Evolutionary conservation across 352 stramenopile species (phyloP).

Genomic region (Paralagenidium karlingii): DNA sequence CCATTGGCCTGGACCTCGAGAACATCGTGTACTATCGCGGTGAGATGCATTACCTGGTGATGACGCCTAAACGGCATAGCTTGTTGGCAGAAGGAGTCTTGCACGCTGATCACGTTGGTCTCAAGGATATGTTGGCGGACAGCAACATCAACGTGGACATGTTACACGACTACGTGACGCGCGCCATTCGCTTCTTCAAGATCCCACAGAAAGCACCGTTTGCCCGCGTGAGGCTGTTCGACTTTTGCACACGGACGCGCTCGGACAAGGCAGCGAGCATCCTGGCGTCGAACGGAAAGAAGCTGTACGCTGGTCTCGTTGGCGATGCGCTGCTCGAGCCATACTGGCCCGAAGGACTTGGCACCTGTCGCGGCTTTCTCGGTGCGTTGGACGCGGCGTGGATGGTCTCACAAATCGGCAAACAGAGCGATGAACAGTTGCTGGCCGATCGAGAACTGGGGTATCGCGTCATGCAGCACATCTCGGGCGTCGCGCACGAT

Average conservation of each 20-base stretch:
- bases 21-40: conserved; percentile 81
- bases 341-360: conserved; percentile 77
- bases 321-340: conserved; percentile 73
- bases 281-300: conserved; percentile 46
- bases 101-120: conserved; percentile 51
- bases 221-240: conserved; percentile 58
- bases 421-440: conserved; percentile 55
- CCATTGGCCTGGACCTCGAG: conserved; percentile 64
- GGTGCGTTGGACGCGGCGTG: conserved; percentile 59
- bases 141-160: conserved; percentile 48
- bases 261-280: conserved; percentile 63
- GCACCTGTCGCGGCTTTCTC: conserved; percentile 73
- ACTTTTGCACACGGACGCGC: conserved; percentile 70
- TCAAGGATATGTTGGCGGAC: conserved; percentile 43
- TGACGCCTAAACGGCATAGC: conserved; percentile 69
- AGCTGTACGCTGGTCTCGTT: conserved; percentile 67
- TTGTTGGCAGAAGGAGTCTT: conserved; percentile 60
- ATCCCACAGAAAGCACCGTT: conserved; percentile 60
- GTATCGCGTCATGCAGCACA: conserved; percentile 63
- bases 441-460: conserved; percentile 63
- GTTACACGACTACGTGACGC: conserved; percentile 51
- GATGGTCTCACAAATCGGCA: conserved; percentile 64
- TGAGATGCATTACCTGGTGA: conserved; percentile 80
- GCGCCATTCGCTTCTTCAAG: conserved; percentile 54
- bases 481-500: conserved; percentile 55